Conservation (phyloP, 352 stramenopile genomes). For the Globisporangium nunn region DNA sequence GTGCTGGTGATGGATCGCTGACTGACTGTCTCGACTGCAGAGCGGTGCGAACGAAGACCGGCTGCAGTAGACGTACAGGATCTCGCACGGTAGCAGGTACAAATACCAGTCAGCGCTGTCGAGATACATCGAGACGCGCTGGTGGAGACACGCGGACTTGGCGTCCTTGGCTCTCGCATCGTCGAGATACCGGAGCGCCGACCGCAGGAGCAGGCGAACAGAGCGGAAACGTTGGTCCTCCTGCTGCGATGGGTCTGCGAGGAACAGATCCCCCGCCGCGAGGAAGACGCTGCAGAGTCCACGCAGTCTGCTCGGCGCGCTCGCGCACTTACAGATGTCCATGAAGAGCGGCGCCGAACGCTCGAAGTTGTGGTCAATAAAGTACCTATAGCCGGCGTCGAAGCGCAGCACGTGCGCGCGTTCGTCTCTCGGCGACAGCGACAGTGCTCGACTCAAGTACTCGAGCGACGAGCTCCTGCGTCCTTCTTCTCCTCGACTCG, state of each 20-base stretch:
- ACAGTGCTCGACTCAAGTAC: slow-evolving; percentile 5
- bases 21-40: not conserved
- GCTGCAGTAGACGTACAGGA: slow-evolving; percentile 29
- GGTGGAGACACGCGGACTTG: slow-evolving; percentile 21
- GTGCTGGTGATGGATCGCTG: not conserved
- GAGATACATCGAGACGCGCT: slow-evolving; percentile 21
- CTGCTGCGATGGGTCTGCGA: not conserved
- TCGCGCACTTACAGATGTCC: slow-evolving; percentile 27
- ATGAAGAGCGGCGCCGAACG: slow-evolving; percentile 24
- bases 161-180: slow-evolving; percentile 15
- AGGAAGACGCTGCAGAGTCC: slow-evolving; percentile 36
- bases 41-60: not conserved
- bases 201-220: slow-evolving; percentile 29
- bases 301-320: slow-evolving; percentile 26
- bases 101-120: slow-evolving; percentile 21
- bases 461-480: not conserved
- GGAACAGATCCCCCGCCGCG: slow-evolving; percentile 23
- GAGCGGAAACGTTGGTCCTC: slow-evolving; percentile 23
- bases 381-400: slow-evolving; percentile 24
- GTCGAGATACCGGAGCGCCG: slow-evolving; percentile 27
- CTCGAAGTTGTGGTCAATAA: slow-evolving; percentile 21
- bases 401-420: slow-evolving; percentile 29
- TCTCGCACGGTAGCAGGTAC: slow-evolving; percentile 25
- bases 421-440: slow-evolving; percentile 11
- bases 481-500: not conserved